Percentiles rank a stretch among this genome's conserved stretches.
Conservation (phyloP, 306 rosid genomes). For the Cucurbita ficifolia region DNA sequence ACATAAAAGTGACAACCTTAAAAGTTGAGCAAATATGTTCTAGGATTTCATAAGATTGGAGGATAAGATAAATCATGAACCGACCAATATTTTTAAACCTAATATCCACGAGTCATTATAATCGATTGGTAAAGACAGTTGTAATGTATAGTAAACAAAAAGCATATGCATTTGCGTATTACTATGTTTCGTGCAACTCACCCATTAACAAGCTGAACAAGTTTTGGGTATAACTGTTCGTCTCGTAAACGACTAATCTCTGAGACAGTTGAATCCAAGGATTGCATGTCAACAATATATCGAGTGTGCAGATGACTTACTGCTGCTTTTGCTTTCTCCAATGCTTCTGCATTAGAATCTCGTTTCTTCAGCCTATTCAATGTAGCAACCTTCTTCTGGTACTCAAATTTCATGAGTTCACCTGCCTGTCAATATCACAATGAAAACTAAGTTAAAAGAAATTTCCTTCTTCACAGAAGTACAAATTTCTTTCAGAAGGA, state of each 20-base stretch:
- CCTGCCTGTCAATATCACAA: constrained; percentile 48
- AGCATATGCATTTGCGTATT: not conserved
- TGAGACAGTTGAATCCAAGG: constrained; percentile 88
- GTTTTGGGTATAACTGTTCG: constrained; percentile 66
- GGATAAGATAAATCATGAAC: not conserved
- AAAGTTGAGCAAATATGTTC: not conserved
- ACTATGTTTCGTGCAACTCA: constrained; percentile 15
- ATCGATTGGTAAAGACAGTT: not conserved
- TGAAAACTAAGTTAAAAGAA: not conserved
- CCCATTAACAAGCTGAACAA: constrained; percentile 79
- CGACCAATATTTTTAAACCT: not conserved
- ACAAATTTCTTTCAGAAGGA: not conserved
- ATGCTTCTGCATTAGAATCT: constrained; percentile 50
- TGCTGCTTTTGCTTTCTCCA: constrained; percentile 86
- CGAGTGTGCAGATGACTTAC: constrained; percentile 94
- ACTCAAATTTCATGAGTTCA: constrained; percentile 75
- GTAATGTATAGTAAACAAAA: not conserved
- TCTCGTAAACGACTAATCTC: constrained; percentile 89
- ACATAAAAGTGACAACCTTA: not conserved
- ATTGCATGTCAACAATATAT: constrained; percentile 94
- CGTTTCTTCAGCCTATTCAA: constrained; percentile 67
- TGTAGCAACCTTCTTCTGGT: constrained; percentile 72
- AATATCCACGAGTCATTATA: not conserved
- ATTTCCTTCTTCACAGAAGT: not conserved
- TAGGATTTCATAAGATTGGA: not conserved